Evolutionary conservation across 441 rosid genomes (phyloP), one percentile per base, ranked within the genome.

Genomic region (Populus hybrid): DNA sequence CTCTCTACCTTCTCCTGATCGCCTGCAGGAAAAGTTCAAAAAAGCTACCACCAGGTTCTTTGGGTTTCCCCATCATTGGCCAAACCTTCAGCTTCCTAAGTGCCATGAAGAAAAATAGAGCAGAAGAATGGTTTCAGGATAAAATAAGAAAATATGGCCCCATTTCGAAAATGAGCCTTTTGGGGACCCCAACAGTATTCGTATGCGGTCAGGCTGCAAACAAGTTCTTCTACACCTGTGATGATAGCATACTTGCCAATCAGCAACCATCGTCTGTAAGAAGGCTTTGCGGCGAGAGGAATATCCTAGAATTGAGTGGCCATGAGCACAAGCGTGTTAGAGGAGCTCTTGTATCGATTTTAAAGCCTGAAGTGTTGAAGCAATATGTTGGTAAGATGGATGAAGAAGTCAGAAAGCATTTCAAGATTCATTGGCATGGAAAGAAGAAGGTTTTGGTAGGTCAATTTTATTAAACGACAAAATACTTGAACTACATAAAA

Each of bases 151-250:
- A 84, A 71, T 84, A 85, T 67, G 85, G 87, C 3, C 84, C 78
- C 0, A 32, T 89, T 40, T 84, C 82, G 0, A 89, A 87, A 57
- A 78, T 85, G 42, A 72, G 40, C 36, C 68, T 87, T 20, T 77
- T 85, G 5, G 85, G 81, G 14, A 59, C 38, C 2, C 84, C 82
- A 1, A 77, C 87, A 1, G 83, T 87, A 9, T 77, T 87, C 73
- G 28, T 87, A 2, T 70, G 67, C 5, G 90, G 89, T 9, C 86
- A 82, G 73, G 86, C 86, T 0, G 87, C 87, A 1, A 87, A 86
- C 74, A 89, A 85, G 78, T 79, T 87, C 32, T 64, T 87, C n/a
- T 86, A 78, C 77, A 71, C 86, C 2, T 66, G 85, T 12, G 77
- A 77, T 1, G 28, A 70, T 20, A 71, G 20, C 38, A 28, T 40